Percentiles rank a stretch among this genome's conserved stretches.
These are phyloP conservation scores for Fusarium graminum DNA, from an alignment of 2,329 filamentous ascomycete genomes.

Conservation along the genomic window DNA sequence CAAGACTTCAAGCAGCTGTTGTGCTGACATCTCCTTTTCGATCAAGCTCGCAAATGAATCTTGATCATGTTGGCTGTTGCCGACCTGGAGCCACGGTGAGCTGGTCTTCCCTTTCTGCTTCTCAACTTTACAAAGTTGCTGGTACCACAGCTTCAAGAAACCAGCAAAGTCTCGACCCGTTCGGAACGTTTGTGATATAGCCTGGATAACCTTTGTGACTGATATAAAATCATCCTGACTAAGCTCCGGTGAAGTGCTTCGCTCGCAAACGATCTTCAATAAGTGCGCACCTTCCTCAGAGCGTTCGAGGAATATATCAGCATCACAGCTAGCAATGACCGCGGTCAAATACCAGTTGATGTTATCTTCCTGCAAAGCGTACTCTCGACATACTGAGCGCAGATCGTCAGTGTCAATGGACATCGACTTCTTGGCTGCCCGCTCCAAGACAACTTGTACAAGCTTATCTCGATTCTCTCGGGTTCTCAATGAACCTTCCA, in stretches of 20 bases:
- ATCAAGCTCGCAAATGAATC: conserved; percentile 49
- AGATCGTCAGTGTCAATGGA: conserved; percentile 58
- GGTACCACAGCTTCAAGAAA: conserved; percentile 63
- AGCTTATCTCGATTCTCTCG: conserved; percentile 47
- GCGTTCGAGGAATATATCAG: conserved; percentile 60
- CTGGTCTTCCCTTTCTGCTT: conserved; percentile 44
- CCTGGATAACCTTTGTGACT: conserved; percentile 56
- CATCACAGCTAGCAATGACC: conserved; percentile 59
- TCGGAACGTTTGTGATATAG: conserved; percentile 61
- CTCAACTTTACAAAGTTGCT: conserved; percentile 56
- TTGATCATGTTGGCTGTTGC: conserved; percentile 32
- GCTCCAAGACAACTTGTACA: conserved; percentile 51
- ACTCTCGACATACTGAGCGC: conserved; percentile 58
- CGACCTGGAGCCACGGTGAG: conserved; percentile 54
- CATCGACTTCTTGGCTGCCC: conserved; percentile 50
- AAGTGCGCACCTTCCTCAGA: conserved; percentile 56
- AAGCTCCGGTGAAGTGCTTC: conserved; percentile 47
- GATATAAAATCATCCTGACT: conserved; percentile 37
- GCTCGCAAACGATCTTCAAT: conserved; percentile 57
- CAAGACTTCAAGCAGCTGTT: conserved; percentile 60
- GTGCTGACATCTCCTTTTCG: conserved; percentile 59
- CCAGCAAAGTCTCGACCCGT: conserved; percentile 59
- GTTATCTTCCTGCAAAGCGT: conserved; percentile 53
- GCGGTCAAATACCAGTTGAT: conserved; percentile 61
- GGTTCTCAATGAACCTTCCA: conserved; percentile 48